Evolutionary conservation across 1,284 basidiomycete species (phyloP).

Genomic region (Hymenochaete sp.): DNA sequence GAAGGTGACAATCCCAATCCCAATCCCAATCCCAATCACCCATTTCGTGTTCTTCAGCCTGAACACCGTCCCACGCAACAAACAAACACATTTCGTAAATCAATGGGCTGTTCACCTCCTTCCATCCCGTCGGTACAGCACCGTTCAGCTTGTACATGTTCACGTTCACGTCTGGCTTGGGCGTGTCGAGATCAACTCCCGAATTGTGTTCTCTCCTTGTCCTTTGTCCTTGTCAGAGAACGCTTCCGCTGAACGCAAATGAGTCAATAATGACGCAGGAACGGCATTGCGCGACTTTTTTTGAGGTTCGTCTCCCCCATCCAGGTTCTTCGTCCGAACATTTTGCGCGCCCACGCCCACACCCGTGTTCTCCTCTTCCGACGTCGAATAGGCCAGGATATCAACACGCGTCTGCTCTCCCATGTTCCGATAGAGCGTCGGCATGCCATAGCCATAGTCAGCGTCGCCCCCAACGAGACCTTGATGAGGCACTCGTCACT

Average conservation of each 20-base stretch:
- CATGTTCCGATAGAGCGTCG: no score
- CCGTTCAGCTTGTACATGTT: conserved; percentile 95
- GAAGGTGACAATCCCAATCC: no score
- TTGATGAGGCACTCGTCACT: no score
- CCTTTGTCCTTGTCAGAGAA: conserved; percentile 46
- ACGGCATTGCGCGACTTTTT: conserved; percentile 82
- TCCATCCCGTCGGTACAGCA: conserved; percentile 56
- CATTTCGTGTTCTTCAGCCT: conserved; percentile 89
- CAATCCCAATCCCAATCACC: conserved; percentile 85
- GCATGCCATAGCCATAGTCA: no score
- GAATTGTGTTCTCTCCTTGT: conserved; percentile 56
- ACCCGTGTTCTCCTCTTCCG: conserved; percentile 96
- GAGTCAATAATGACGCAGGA: conserved; percentile 61
- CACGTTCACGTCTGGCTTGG: no score
- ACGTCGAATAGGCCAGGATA: conserved; percentile 89
- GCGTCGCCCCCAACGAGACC: no score
- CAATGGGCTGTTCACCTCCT: conserved; percentile 58
- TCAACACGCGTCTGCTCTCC: no score
- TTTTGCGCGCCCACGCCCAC: no score
- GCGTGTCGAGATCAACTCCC: conserved; percentile 78
- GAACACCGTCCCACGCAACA: conserved; percentile 88
- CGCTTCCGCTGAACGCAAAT: conserved; percentile 55
- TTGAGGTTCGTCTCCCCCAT: conserved; percentile 99
- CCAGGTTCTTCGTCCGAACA: conserved; percentile 98
- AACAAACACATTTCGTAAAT: conserved; percentile 77